Evolutionary conservation across 495 filamentous ascomycete species (phyloP).

Genomic region (Parathielavia hyrcaniae): DNA sequence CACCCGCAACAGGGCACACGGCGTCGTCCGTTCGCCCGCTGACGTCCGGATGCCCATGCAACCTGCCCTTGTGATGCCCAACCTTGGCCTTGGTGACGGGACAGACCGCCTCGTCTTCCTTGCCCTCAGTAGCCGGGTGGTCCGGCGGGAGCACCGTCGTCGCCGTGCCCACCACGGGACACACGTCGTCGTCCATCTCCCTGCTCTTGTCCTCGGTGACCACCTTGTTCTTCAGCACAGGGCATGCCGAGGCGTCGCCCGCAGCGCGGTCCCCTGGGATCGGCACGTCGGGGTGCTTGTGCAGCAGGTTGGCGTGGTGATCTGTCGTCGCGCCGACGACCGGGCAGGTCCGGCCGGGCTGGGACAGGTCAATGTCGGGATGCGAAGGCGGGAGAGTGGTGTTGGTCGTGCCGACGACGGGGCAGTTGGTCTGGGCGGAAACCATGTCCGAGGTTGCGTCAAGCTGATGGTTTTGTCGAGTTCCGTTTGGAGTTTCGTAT

Average conservation of each 20-base stretch:
- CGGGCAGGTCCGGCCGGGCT: constrained; percentile 40
- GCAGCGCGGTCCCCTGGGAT: constrained; percentile 27
- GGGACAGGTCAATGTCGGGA: constrained; percentile 40
- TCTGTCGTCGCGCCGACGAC: constrained; percentile 43
- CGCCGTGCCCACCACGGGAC: constrained; percentile 43
- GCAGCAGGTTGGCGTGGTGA: constrained; percentile 41
- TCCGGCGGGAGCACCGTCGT: constrained; percentile 43
- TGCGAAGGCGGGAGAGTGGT: constrained; percentile 39
- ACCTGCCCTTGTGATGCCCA: constrained; percentile 42
- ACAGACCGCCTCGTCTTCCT: constrained; percentile 41
- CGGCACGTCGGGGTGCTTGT: constrained; percentile 40
- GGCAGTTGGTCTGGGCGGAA: constrained; percentile 22
- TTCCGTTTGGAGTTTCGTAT: background rate
- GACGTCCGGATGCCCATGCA: constrained; percentile 38
- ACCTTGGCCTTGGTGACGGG: constrained; percentile 47
- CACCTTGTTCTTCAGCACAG: constrained; percentile 32
- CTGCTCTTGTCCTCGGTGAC: constrained; percentile 41
- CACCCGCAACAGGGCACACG: constrained; percentile 41
- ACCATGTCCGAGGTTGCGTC: constrained; percentile 14
- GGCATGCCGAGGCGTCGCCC: constrained; percentile 42
- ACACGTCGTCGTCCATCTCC: constrained; percentile 44
- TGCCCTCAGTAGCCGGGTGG: constrained; percentile 40
- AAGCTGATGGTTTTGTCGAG: background rate
- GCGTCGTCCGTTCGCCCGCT: constrained; percentile 24
- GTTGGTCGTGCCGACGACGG: constrained; percentile 44